Evolutionary conservation across 352 stramenopile genomes (phyloP).

Genomic region (Porosira glacialis): DNA sequence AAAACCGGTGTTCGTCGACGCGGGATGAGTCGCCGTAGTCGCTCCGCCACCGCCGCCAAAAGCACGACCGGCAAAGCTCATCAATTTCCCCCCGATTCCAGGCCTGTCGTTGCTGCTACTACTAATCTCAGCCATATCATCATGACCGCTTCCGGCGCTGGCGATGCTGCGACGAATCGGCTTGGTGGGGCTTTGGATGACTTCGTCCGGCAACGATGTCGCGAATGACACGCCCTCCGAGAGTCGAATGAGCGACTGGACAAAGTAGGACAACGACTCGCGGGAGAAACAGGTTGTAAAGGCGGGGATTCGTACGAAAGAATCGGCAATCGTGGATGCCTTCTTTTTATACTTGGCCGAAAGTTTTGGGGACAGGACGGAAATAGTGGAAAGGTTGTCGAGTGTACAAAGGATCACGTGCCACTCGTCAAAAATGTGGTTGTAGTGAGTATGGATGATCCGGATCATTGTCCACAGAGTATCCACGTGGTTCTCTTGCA

Average conservation of each 20-base stretch:
- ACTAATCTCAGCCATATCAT: too few species aligned
- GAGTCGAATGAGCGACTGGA: constrained; percentile 56
- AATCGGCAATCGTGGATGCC: constrained; percentile 57
- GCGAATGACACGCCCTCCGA: constrained; percentile 47
- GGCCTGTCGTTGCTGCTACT: constrained; percentile 31
- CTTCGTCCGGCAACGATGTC: constrained; percentile 20
- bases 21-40: constrained; percentile 22
- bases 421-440: constrained; percentile 77
- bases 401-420: constrained; percentile 73
- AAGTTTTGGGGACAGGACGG: constrained; percentile 70
- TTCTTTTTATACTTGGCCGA: constrained; percentile 54
- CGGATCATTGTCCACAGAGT: constrained; percentile 65
- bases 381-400: constrained; percentile 69
- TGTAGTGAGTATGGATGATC: constrained; percentile 69
- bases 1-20: too few species aligned
- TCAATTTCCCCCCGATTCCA: constrained; percentile 72
- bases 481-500: constrained; percentile 73
- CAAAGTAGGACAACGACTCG: constrained; percentile 56
- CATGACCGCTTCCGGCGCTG: constrained; percentile 6
- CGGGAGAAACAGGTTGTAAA: constrained; percentile 76
- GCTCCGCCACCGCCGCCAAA: constrained; percentile 56
- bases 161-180: constrained; percentile 19
- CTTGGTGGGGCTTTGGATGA: constrained; percentile 25
- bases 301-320: constrained; percentile 61
- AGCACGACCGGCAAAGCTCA: constrained; percentile 73